phyloP scores from a whole-genome alignment of 306 rosid species.

The Glycine latifolia region DNA sequence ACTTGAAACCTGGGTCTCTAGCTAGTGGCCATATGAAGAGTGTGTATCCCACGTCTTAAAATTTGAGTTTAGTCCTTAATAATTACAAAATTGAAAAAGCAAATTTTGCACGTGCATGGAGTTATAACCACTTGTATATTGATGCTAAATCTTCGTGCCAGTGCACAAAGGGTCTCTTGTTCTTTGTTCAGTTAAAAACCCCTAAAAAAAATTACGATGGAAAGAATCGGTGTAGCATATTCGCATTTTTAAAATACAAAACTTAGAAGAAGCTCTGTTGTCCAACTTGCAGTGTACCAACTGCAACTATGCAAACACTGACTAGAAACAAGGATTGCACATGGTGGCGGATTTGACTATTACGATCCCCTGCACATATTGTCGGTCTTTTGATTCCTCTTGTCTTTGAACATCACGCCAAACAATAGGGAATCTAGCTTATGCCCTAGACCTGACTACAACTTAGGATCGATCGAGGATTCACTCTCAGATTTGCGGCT shows the following conservation, averaged over 20 bases:
- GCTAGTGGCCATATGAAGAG: neutral
- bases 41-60: neutral
- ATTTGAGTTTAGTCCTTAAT: constrained; percentile 3
- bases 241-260: neutral
- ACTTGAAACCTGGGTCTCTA: neutral
- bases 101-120: constrained; percentile 33
- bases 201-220: neutral
- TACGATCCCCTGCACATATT: neutral
- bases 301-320: neutral
- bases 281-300: constrained; percentile 32
- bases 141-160: neutral
- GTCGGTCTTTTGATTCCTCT: constrained; percentile 35
- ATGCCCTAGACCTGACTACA: neutral
- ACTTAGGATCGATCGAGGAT: constrained; percentile 8
- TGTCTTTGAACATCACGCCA: constrained; percentile 21
- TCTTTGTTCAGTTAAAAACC: neutral
- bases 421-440: constrained; percentile 38
- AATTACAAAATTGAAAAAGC: neutral
- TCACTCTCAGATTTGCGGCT: constrained; percentile 27
- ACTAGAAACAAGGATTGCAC: constrained; percentile 35
- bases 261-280: constrained; percentile 8
- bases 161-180: neutral
- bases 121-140: neutral
- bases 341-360: constrained; percentile 41
- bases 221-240: constrained; percentile 3